A percentile compares a stretch with the other conserved stretches of the same genome.
Conservation (phyloP, 2,329 filamentous ascomycete genomes). For the Colletotrichum kahawae region DNA sequence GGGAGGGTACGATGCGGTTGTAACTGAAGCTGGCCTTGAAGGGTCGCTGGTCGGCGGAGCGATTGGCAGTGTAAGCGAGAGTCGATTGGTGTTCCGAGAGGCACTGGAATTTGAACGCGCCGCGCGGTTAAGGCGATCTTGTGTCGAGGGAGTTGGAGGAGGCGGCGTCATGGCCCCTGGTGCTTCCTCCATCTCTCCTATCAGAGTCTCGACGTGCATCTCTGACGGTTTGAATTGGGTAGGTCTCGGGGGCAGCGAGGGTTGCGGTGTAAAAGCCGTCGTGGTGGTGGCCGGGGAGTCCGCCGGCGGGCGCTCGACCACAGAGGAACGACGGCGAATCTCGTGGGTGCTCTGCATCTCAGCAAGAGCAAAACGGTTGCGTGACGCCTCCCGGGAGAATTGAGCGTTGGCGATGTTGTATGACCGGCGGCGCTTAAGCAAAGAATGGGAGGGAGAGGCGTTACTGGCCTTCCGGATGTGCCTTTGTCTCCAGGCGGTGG, state of each 20-base stretch:
- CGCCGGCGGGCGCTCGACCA: constrained; percentile 38
- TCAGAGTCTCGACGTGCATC: constrained; percentile 3
- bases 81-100: constrained; percentile 60
- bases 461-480: constrained; percentile 40
- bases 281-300: constrained; percentile 25
- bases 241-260: neutral
- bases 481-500: constrained; percentile 42
- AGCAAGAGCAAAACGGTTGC: constrained; percentile 26
- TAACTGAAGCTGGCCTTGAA: constrained; percentile 55
- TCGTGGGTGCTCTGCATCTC: constrained; percentile 35
- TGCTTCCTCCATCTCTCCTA: constrained; percentile 7
- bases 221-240: constrained; percentile 6
- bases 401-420: constrained; percentile 32
- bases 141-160: constrained; percentile 41
- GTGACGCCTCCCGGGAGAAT: constrained; percentile 31
- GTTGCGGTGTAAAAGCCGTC: constrained; percentile 17
- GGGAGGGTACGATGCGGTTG: constrained; percentile 51
- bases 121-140: constrained; percentile 47
- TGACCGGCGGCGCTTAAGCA: constrained; percentile 37
- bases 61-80: constrained; percentile 68
- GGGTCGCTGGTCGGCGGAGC: constrained; percentile 57
- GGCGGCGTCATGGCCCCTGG: constrained; percentile 35
- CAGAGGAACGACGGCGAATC: constrained; percentile 44
- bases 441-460: constrained; percentile 40
- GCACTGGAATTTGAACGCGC: constrained; percentile 58